Evolutionary conservation across 192 early-diverging fungal species (phyloP).

Genomic region (Entrophospora sp.): DNA sequence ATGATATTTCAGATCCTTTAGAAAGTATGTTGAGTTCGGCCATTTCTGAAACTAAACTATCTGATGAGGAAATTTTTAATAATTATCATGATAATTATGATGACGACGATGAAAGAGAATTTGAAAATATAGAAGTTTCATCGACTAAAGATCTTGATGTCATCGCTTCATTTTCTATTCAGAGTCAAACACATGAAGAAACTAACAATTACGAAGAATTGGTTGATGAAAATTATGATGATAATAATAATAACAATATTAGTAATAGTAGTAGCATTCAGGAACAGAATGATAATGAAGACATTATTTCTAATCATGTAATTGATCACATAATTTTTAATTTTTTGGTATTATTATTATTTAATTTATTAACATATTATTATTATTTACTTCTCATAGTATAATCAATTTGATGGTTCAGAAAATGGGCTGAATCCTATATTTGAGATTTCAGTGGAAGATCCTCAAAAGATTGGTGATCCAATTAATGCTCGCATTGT

Average conservation of each 20-base stretch:
- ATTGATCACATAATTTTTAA: too few relatives aligned
- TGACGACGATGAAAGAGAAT: not conserved
- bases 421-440: constrained; percentile 38
- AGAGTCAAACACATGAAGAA: constrained; percentile 1
- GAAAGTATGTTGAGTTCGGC: not conserved
- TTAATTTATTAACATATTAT: too few relatives aligned
- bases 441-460: too few relatives aligned
- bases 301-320: too few relatives aligned
- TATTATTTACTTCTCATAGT: too few relatives aligned
- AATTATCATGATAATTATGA: not conserved
- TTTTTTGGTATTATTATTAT: too few relatives aligned
- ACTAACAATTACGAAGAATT: too few relatives aligned
- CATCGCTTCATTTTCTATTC: not conserved
- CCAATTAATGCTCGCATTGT: too few relatives aligned
- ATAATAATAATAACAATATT: not conserved
- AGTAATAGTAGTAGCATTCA: too few relatives aligned
- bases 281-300: too few relatives aligned
- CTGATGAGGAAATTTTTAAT: not conserved
- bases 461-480: too few relatives aligned
- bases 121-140: not conserved
- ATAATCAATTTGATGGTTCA: too few relatives aligned
- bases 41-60: not conserved
- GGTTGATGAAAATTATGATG: not conserved
- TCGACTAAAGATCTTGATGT: not conserved
- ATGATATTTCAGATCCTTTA: not conserved